Evolutionary conservation across 441 rosid species (phyloP).

Genomic region (Gossypium davidsonii): DNA sequence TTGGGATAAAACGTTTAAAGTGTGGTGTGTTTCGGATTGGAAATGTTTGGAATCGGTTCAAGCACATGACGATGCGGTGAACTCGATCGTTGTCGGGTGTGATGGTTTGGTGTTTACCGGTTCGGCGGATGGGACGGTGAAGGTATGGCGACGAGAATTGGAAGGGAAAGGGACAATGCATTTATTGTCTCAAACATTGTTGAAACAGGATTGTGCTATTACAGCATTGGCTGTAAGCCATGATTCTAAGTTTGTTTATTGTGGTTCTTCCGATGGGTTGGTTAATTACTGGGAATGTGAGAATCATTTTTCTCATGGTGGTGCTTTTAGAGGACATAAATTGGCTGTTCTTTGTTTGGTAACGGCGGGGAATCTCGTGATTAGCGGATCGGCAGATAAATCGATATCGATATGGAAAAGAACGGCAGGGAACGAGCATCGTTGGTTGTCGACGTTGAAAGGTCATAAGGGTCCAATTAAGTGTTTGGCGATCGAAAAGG

Average conservation of each 20-base stretch:
- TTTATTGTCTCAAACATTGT: conserved; percentile 60
- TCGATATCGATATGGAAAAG: conserved; percentile 78
- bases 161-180: conserved; percentile 86
- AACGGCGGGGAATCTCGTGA: conserved; percentile 56
- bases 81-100: conserved; percentile 57
- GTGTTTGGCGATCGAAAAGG: conserved; percentile 73
- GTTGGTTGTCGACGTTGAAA: conserved; percentile 50
- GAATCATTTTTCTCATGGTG: conserved; percentile 46
- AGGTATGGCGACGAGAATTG: conserved; percentile 80
- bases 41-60: conserved; percentile 65
- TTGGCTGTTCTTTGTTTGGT: conserved; percentile 64
- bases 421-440: conserved; percentile 35
- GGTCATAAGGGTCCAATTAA: conserved; percentile 84
- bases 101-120: conserved; percentile 85
- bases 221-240: conserved; percentile 60
- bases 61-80: conserved; percentile 86
- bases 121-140: conserved; percentile 84
- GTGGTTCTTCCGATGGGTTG: conserved; percentile 85
- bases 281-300: conserved; percentile 74
- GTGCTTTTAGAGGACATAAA: conserved; percentile 69
- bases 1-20: conserved; percentile 84
- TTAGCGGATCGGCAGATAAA: conserved; percentile 83
- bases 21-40: conserved; percentile 59
- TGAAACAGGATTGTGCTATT: conserved; percentile 76
- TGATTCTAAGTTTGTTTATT: conserved; percentile 46